A percentile compares a stretch with the other conserved stretches of the same genome.
phyloP scores from a whole-genome alignment of 331 rosid species.

The Rhamnella rubrinervis region DNA sequence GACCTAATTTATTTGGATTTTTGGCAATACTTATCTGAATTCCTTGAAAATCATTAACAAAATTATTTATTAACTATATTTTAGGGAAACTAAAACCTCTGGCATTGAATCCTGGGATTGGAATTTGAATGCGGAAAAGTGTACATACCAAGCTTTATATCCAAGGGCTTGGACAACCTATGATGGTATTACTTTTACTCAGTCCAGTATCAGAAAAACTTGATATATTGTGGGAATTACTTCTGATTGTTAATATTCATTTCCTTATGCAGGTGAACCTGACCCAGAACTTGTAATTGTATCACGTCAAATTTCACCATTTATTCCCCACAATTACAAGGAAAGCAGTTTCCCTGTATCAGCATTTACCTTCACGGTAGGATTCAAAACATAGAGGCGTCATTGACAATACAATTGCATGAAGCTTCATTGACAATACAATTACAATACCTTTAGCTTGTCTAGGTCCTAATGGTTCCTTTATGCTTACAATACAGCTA shows the following conservation, averaged over 20 bases:
- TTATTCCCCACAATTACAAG: slow-evolving; percentile 24
- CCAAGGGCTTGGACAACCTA: slow-evolving; percentile 25
- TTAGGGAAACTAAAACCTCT: slow-evolving; percentile 2
- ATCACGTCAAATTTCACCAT: slow-evolving; percentile 24
- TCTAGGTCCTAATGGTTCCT: neutral
- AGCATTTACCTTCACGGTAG: slow-evolving; percentile 22
- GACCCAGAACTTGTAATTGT: slow-evolving; percentile 18
- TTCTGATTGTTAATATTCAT: neutral
- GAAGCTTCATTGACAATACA: neutral
- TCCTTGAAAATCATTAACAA: neutral
- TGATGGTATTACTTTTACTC: slow-evolving; percentile 13
- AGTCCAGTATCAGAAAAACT: neutral
- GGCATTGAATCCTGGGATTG: slow-evolving; percentile 26
- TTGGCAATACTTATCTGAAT: neutral
- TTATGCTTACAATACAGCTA: slow-evolving; percentile 8
- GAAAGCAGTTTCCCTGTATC: slow-evolving; percentile 22
- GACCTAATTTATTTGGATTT: neutral
- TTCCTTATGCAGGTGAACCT: slow-evolving; percentile 16
- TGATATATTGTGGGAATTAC: neutral
- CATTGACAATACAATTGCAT: no score
- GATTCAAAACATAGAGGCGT: neutral
- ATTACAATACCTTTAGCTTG: no score
- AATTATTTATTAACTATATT: neutral
- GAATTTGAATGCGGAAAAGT: slow-evolving; percentile 21
- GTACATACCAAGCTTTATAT: slow-evolving; percentile 19